Base-by-base conservation (phyloP, 345 rosid genomes). In the Durio zibethinus region DNA sequence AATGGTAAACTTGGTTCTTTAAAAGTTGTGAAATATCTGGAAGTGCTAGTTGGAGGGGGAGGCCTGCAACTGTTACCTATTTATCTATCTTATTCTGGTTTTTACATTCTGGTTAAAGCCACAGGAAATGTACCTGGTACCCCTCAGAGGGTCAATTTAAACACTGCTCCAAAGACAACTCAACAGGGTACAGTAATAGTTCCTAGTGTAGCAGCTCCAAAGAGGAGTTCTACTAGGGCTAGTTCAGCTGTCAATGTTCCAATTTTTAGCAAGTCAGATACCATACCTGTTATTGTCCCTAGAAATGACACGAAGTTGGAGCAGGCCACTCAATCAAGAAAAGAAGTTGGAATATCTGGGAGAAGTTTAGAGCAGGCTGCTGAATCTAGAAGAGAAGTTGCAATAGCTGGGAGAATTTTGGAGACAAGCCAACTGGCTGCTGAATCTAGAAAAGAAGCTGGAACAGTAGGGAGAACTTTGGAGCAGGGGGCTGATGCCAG, bases 61-160 rank as follows among this genome's bases (percentile, higher is more conserved):
- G 61, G 40, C n/a, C 6, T 31, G 18, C 60, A 18, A 48, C 15
- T 43, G 6, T 40, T 74, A 7, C 29, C 15, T 15, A 10, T 75
- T 20, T 65, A 25, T 60, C 54, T 50, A 78, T 75, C 79, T 79
- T 47, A 77, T 81, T 84, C 73, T 68, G 77, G 68, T 72, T 82
- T 79, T 72, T 81, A 4, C 74, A 42, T 81, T 65, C 77, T 85
- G 86, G 73, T 77, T 93, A 83, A 83, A 94, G 97, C 94, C 80
- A 76, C 94, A 50, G 97, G 97, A 88, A 91, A 80, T 88, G 86
- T 84, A 73, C 92, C 94, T 42, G 82, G 88, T 74, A 93, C 97
- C 81, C 98, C 97, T 82, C 97, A 90, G 82, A 90, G 89, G 86
- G 89, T 83, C 76, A 87, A 70, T 81, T 18, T 79, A 48, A 85